Base-by-base conservation (phyloP, 2,329 filamentous ascomycete species). In the Claviceps digitariae region DNA sequence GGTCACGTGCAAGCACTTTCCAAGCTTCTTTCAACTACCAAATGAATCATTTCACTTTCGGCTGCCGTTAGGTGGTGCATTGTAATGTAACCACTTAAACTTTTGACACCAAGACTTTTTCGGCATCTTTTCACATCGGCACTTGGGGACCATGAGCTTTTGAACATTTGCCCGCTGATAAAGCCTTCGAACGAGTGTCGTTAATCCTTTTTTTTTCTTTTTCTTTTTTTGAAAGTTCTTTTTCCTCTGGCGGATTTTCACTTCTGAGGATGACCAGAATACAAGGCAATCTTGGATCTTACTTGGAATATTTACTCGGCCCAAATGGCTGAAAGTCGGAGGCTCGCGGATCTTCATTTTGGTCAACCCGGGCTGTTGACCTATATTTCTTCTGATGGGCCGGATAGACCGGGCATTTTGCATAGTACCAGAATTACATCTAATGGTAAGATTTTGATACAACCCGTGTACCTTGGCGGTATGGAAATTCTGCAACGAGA, bases 261-360 rank as follows among this genome's bases (percentile, higher is more conserved):
- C 21, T 21, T 31, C 23, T 41, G 47, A 54, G 52, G 20, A 54
- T 54, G 52, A 51, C n/a, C 34, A 57, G 58, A 58, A 62, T 52
- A 54, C 59, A 54, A 57, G 52, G 52, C 57, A 60, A 56, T 52
- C 52, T 58, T 54, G 60, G 57, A 53, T 57, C 57, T 60, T 50
- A 61, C 58, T 62, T 60, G 61, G 67, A 58, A 62, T 63, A 58
- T 54, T 57, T 60, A 58, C 61, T 62, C 50, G 60, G 61, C 52
- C 63, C 62, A 62, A 65, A 71, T 71, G 68, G 66, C 66, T 69
- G 67, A 70, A 52, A 56, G 57, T 36, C 60, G 61, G 56, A 61
- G 61, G 50, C 57, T 66, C 41, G 57, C 60, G 36, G 66, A 66
- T 60, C 63, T 67, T 15, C 56, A 60, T 38, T 59, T 66, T 50